phyloP scores from a whole-genome alignment of 140 eudicot genomes.

The Anethum foeniculum region DNA sequence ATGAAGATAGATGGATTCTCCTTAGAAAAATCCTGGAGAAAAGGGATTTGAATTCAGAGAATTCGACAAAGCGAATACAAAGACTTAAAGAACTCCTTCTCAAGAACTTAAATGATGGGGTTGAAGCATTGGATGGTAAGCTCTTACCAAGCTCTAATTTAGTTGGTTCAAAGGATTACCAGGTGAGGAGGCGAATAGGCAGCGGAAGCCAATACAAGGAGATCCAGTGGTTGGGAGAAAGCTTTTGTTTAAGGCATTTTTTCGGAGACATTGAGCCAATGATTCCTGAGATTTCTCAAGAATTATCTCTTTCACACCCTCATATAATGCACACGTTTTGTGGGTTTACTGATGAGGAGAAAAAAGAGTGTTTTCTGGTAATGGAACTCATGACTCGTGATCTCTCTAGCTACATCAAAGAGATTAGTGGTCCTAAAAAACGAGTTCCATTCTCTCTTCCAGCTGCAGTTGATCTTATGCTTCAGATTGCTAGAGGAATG shows the following conservation, averaged over 20 bases:
- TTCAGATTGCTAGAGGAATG: conserved; percentile 64
- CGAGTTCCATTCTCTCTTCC: conserved; percentile 51
- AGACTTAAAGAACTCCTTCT: conserved; percentile 27
- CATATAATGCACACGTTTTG: conserved; percentile 39
- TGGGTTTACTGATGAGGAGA: conserved; percentile 47
- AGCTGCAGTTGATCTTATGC: conserved; percentile 47
- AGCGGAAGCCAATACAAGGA: conserved; percentile 49
- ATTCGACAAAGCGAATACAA: conserved; percentile 21
- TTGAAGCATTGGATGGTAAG: conserved; percentile 16
- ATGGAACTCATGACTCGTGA: conserved; percentile 55
- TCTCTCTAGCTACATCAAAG: conserved; percentile 41
- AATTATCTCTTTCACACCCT: conserved; percentile 45
- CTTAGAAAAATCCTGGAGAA: conserved; percentile 27
- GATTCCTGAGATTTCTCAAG: conserved; percentile 27
- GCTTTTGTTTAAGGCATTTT: conserved; percentile 44
- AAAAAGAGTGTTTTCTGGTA: conserved; percentile 43
- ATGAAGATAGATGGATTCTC: conserved; percentile 46
- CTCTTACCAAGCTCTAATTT: conserved; percentile 36
- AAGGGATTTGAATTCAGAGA: conserved; percentile 8
- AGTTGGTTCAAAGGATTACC: conserved; percentile 42
- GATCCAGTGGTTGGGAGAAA: conserved; percentile 62
- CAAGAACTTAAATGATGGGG: conserved; percentile 24
- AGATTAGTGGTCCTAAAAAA: conserved; percentile 30
- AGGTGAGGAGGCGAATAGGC: conserved; percentile 46
- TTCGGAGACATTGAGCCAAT: conserved; percentile 28